Conservation (phyloP, 805 yeast genomes). For the Cyberlindnera euphorbiiphila region DNA sequence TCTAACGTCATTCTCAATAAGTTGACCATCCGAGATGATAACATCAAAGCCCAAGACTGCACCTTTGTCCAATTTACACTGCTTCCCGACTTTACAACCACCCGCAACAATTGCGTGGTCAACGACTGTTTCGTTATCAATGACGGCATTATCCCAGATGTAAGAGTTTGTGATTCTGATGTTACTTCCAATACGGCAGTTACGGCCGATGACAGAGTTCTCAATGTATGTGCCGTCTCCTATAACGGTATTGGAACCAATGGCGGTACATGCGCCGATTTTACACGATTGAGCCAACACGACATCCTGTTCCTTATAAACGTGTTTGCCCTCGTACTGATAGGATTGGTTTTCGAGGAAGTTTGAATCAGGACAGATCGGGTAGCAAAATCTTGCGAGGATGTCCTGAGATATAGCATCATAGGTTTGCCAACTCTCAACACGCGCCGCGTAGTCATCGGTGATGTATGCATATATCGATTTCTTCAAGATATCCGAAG, state of each 20-base stretch:
- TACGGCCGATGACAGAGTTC: conserved; percentile 79
- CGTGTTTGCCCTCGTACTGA: conserved; percentile 75
- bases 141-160: conserved; percentile 78
- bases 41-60: conserved; percentile 78
- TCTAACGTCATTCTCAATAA: conserved; percentile 47
- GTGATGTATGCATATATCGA: conserved; percentile 86
- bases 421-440: conserved; percentile 92
- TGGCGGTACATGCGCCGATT: conserved; percentile 73
- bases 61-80: conserved; percentile 58
- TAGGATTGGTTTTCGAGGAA: conserved; percentile 68
- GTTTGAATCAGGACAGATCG: conserved; percentile 85
- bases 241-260: conserved; percentile 72
- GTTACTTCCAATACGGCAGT: conserved; percentile 79
- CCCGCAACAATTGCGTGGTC: conserved; percentile 70
- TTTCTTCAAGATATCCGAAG: conserved; percentile 86
- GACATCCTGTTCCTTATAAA: conserved; percentile 87
- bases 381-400: conserved; percentile 88
- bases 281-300: conserved; percentile 90
- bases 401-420: conserved; percentile 89
- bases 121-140: conserved; percentile 61
- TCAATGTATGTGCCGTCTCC: conserved; percentile 69
- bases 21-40: conserved; percentile 50
- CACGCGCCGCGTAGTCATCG: conserved; percentile 82
- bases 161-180: conserved; percentile 70
- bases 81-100: conserved; percentile 49